Percentiles rank a stretch among this genome's conserved stretches.
Evolutionary conservation across 768 basidiomycete genomes (phyloP).

Genomic region (Ephemerocybe angulata): DNA sequence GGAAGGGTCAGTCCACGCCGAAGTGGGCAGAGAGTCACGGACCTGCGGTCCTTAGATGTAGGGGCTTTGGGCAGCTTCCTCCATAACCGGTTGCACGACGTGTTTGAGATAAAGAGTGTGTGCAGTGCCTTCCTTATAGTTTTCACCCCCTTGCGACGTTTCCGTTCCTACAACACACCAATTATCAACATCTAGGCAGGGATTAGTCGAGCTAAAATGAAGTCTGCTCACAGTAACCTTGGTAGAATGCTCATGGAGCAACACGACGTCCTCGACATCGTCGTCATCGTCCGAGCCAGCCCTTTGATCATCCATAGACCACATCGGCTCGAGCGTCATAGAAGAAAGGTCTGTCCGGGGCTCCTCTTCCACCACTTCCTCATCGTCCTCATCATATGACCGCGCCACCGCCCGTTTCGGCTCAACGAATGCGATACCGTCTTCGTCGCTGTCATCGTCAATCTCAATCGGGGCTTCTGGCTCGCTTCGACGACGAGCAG

Average conservation of each 20-base stretch:
- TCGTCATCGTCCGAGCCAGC: neutral
- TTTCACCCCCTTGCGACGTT: neutral
- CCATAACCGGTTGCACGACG: neutral
- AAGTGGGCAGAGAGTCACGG: neutral
- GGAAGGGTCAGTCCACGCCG: neutral
- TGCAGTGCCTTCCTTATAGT: neutral
- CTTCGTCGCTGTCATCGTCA: neutral
- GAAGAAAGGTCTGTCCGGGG: neutral
- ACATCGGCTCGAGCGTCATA: neutral
- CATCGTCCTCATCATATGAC: no score
- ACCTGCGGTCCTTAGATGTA: neutral
- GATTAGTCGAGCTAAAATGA: neutral
- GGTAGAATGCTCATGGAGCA: slow-evolving; percentile 21
- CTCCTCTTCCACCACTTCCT: no score
- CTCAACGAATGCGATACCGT: neutral
- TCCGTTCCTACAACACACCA: neutral
- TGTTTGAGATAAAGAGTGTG: neutral
- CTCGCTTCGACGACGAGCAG: neutral
- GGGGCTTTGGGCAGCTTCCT: neutral
- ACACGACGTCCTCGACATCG: slow-evolving; percentile 12
- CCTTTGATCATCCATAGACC: neutral
- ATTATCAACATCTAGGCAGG: neutral
- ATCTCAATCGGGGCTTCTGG: neutral
- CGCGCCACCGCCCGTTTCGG: no score
- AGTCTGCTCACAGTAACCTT: slow-evolving; percentile 18